A percentile compares a stretch with the other conserved stretches of the same genome.
Evolutionary conservation across 768 basidiomycete genomes (phyloP).

Genomic region (Brasilioporus rufonigricans): DNA sequence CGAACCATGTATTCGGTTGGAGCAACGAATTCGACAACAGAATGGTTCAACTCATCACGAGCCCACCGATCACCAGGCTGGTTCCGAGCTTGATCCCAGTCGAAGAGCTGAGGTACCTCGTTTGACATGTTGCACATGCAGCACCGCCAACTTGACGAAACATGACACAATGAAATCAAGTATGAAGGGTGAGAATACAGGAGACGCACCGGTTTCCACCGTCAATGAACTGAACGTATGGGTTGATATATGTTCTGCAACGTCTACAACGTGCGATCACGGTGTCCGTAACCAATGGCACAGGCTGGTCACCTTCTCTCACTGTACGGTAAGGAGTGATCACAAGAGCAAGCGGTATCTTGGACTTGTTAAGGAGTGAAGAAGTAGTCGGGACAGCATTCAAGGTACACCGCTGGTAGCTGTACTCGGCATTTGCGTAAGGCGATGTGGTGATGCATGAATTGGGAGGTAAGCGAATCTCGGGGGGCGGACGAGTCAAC

Average conservation of each 20-base stretch:
- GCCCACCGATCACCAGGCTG: slow-evolving; percentile 95
- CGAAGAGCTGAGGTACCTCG: slow-evolving; percentile 96
- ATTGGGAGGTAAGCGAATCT: slow-evolving; percentile 85
- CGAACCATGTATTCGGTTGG: slow-evolving; percentile 99
- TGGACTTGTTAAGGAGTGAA: slow-evolving; percentile 82
- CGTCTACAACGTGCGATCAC: slow-evolving; percentile 95
- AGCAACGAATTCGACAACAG: slow-evolving; percentile 95
- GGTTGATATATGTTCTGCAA: slow-evolving; percentile 96
- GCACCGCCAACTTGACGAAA: slow-evolving; percentile 79
- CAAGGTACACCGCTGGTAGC: slow-evolving; percentile 88
- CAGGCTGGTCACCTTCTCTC: slow-evolving; percentile 77
- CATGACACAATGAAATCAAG: slow-evolving; percentile 1
- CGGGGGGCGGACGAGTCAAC: slow-evolving; percentile 77
- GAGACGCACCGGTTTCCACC: slow-evolving; percentile 80
- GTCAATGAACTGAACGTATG: slow-evolving; percentile 96
- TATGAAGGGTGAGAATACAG: background rate
- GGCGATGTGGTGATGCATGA: slow-evolving; percentile 77
- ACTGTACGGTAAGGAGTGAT: slow-evolving; percentile 88
- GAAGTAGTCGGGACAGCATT: slow-evolving; percentile 93
- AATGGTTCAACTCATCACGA: slow-evolving; percentile 89
- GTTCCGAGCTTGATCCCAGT: slow-evolving; percentile 94
- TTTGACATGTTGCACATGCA: slow-evolving; percentile 99
- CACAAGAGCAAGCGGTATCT: slow-evolving; percentile 85
- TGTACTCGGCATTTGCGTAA: slow-evolving; percentile 80
- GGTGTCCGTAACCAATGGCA: slow-evolving; percentile 90